These are phyloP conservation scores for Amanita thiersii DNA, from an alignment of 768 basidiomycete species.

Conservation along the genomic window DNA sequence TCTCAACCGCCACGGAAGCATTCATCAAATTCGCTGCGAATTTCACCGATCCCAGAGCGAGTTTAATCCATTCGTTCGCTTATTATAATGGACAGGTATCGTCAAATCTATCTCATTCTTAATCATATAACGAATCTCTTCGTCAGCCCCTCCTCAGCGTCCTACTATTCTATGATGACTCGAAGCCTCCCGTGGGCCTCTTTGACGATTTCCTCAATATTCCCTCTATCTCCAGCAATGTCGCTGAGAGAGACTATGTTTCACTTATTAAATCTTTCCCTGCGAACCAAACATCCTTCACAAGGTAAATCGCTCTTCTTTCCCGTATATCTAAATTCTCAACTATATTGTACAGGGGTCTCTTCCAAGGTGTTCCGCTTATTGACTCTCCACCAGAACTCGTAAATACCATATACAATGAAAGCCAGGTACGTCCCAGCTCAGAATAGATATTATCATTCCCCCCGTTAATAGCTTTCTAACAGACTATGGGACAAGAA, in stretches of 20 bases:
- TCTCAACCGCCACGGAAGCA: no score
- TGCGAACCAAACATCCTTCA: conserved; percentile 17
- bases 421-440: conserved; percentile 23
- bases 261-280: conserved; percentile 23
- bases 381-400: conserved; percentile 20
- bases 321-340: conserved; percentile 10
- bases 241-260: conserved; percentile 25
- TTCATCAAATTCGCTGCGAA: no score
- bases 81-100: no score
- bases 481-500: no score
- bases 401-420: conserved; percentile 26
- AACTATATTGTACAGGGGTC: conserved; percentile 11
- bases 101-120: no score
- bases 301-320: conserved; percentile 7
- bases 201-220: conserved; percentile 40
- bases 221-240: conserved; percentile 21
- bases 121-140: no score
- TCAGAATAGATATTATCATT: conserved; percentile 13
- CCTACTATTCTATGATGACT: conserved; percentile 46
- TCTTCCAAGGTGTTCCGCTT: conserved; percentile 30
- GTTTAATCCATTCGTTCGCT: no score
- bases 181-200: conserved; percentile 32
- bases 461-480: background rate
- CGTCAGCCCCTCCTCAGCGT: conserved; percentile 14
- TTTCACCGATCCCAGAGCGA: no score